These are phyloP conservation scores for Beauveria asiatica DNA, from an alignment of 2,329 filamentous ascomycete species.

Conservation along the genomic window DNA sequence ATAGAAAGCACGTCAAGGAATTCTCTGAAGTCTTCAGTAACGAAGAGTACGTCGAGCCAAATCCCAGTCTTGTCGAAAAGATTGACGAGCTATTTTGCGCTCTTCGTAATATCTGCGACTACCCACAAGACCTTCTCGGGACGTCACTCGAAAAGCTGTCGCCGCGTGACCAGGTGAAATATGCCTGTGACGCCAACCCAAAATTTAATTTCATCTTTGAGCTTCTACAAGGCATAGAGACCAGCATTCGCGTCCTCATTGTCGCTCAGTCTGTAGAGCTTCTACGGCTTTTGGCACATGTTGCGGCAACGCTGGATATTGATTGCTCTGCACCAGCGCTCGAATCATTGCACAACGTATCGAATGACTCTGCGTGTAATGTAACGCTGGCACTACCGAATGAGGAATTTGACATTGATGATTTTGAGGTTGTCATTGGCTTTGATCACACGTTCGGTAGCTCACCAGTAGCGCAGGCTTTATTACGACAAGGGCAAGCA, in stretches of 20 bases:
- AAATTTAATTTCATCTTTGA: slow-evolving; percentile 54
- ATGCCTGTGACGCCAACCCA: slow-evolving; percentile 46
- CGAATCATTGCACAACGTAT: slow-evolving; percentile 18
- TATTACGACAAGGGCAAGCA: slow-evolving; percentile 16
- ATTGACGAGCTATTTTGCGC: slow-evolving; percentile 44
- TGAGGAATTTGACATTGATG: slow-evolving; percentile 28
- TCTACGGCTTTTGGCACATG: slow-evolving; percentile 41
- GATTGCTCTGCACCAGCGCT: slow-evolving; percentile 27
- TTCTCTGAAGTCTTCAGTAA: slow-evolving; percentile 36
- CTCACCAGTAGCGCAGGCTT: slow-evolving; percentile 21
- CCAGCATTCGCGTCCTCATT: slow-evolving; percentile 42
- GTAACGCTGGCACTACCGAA: slow-evolving; percentile 36
- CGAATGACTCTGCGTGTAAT: slow-evolving; percentile 26
- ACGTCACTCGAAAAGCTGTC: slow-evolving; percentile 30
- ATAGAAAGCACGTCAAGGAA: slow-evolving; percentile 33
- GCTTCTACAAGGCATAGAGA: slow-evolving; percentile 37
- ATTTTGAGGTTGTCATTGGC: slow-evolving; percentile 43
- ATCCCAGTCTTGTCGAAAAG: slow-evolving; percentile 30
- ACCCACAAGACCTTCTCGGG: slow-evolving; percentile 44
- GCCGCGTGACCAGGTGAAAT: slow-evolving; percentile 38
- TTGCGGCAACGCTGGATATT: slow-evolving; percentile 34
- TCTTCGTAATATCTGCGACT: slow-evolving; percentile 48
- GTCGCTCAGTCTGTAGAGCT: slow-evolving; percentile 42
- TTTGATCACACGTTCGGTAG: slow-evolving; percentile 43
- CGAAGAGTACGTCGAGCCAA: slow-evolving; percentile 31